phyloP scores from a whole-genome alignment of 805 yeast genomes.

The Kazachstania taianensis region DNA sequence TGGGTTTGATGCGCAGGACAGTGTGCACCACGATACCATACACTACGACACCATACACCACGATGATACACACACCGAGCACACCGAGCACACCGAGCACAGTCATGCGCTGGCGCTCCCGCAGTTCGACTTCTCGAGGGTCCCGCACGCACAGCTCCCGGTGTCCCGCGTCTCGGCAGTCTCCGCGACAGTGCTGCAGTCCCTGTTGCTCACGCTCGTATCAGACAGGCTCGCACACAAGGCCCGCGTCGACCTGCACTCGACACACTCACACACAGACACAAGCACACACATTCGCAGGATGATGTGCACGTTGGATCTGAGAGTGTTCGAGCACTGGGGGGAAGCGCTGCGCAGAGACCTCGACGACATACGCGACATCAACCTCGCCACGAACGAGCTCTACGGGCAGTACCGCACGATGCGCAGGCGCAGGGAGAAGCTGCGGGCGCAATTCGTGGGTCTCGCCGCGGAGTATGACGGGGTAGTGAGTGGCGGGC shows the following conservation, averaged over 20 bases:
- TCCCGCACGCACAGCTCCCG: slow-evolving; percentile 7
- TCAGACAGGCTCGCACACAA: slow-evolving; percentile 18
- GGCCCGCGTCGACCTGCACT: slow-evolving; percentile 7
- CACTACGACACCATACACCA: neutral
- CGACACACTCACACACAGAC: slow-evolving; percentile 9
- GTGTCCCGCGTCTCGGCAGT: slow-evolving; percentile 20
- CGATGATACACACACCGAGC: neutral
- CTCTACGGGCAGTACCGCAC: slow-evolving; percentile 5
- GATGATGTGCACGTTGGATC: slow-evolving; percentile 21
- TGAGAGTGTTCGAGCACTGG: slow-evolving; percentile 17
- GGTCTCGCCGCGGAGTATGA: neutral
- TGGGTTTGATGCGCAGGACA: neutral
- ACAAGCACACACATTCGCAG: slow-evolving; percentile 5
- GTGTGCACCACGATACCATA: neutral
- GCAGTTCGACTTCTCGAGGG: neutral
- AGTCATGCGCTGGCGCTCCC: neutral
- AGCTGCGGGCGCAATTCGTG: neutral
- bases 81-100: neutral
- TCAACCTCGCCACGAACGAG: slow-evolving; percentile 25
- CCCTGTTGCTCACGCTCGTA: slow-evolving; percentile 14
- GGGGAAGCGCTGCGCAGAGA: slow-evolving; percentile 16
- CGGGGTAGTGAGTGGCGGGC: neutral
- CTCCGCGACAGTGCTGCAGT: slow-evolving; percentile 18
- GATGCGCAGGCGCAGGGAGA: neutral
- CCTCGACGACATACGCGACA: slow-evolving; percentile 23